Conservation (phyloP, 164 flowering plant species). For the Berberis thunbergii region DNA sequence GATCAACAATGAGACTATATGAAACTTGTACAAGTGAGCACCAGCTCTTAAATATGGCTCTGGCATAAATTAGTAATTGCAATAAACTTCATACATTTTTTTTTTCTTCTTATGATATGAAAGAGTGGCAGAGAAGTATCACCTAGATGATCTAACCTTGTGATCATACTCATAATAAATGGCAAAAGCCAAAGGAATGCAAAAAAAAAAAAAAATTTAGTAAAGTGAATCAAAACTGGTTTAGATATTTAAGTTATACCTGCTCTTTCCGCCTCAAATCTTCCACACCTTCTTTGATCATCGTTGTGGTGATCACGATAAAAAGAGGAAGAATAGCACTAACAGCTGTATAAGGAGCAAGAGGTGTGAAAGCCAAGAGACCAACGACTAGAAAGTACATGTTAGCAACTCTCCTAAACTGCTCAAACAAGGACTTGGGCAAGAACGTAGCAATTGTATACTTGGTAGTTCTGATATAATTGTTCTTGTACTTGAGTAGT, state of each 20-base stretch:
- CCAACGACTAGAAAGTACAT: constrained; percentile 58
- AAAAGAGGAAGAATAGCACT: constrained; percentile 60
- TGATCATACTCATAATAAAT: not conserved
- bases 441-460: constrained; percentile 55
- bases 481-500: constrained; percentile 30
- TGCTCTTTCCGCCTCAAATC: constrained; percentile 67
- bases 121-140: too few relatives aligned
- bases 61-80: not conserved
- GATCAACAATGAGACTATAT: not conserved
- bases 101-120: too few relatives aligned
- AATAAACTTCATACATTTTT: not conserved
- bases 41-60: not conserved
- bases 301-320: constrained; percentile 59
- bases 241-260: constrained; percentile 24
- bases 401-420: constrained; percentile 76
- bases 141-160: too few relatives aligned
- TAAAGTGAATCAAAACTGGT: not conserved
- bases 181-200: not conserved
- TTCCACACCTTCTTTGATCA: constrained; percentile 65
- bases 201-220: not conserved
- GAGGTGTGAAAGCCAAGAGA: constrained; percentile 53
- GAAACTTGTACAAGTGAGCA: too few relatives aligned
- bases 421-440: constrained; percentile 81
- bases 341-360: constrained; percentile 56
- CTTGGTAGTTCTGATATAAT: constrained; percentile 73